Evolutionary conservation across 768 basidiomycete species (phyloP), one percentile per base, ranked within the genome.

Genomic region (Macrocybe gigantea): DNA sequence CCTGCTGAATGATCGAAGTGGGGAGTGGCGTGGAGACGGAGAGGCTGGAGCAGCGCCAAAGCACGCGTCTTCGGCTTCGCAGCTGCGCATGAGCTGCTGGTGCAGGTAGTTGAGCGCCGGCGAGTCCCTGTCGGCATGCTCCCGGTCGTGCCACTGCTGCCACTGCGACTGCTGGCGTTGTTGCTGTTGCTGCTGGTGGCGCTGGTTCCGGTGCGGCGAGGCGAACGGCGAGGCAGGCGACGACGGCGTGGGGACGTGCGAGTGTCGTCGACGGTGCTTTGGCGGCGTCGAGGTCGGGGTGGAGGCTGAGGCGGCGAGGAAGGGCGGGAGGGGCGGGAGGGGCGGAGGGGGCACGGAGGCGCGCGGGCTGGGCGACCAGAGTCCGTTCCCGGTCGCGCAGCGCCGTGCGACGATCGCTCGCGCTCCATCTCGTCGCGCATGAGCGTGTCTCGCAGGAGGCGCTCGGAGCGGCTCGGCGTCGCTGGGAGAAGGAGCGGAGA

Each of bases 391-490:
- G 4, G 2, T 22, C 22, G 22, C 22, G 4, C 22, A 22, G 22
- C 22, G 4, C 22, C 22, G 22, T 22, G 22, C 22, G 22, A 22
- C 22, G 22, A 22, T 22, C 22, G 22, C 22, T 22, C 22, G 22
- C 22, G 22, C 22, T 22, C 22, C 22, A 22, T 33, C 41, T 71
- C 76, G 54, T 70, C 80, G 41, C 75, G 68, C 30, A 67, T 62
- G 45, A 83, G 72, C 7, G 81, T 73, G 52, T 81, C 73, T 44
- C 80, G 68, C 42, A 83, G 68, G 40, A 83, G 72, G 7, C 72
- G 69, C 55, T 82, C 76, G 4, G 78, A 79, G 47, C 78, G 70
- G 33, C 75, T 75, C 0, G 77, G 65, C 0, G 78, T 70, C 42
- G 73, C 69, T 12, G 60, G 48, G 41, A 62, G 60, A 6, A 60